phyloP scores from a whole-genome alignment of 1,284 basidiomycete species.

The Sphagnurus paluster region DNA sequence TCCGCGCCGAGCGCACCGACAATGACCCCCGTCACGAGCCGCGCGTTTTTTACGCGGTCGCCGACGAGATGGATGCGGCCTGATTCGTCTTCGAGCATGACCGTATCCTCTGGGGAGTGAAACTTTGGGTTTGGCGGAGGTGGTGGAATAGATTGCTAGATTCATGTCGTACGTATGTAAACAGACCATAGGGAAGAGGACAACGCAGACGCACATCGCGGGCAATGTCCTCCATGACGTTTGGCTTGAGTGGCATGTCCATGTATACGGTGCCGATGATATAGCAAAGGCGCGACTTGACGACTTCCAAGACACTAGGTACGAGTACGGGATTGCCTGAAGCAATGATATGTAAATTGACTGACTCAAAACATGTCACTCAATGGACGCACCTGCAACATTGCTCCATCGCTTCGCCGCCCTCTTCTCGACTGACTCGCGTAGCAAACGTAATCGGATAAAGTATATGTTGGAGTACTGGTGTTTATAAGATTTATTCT shows the following conservation, averaged over 20 bases:
- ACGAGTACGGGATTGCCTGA: constrained; percentile 75
- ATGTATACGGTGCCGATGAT: constrained; percentile 95
- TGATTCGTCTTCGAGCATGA: constrained; percentile 95
- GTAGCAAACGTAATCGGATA: constrained; percentile 67
- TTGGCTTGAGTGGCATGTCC: constrained; percentile 98
- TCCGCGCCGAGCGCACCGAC: constrained; percentile 90
- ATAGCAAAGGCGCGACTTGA: constrained; percentile 84
- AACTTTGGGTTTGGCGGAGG: constrained; percentile 77
- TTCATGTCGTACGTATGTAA: constrained; percentile 1
- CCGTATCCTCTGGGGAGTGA: constrained; percentile 74
- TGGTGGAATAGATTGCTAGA: constrained; percentile 85
- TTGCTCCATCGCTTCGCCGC: constrained; percentile 70
- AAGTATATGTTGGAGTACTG: constrained; percentile 97
- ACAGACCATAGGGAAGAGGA: constrained; percentile 2
- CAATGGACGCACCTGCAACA: constrained; percentile 51
- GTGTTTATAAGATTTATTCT: constrained; percentile 73
- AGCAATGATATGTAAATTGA: background rate
- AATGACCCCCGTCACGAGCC: constrained; percentile 89
- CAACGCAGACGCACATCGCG: constrained; percentile 72
- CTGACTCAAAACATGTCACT: too few species aligned
- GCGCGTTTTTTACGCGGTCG: constrained; percentile 49
- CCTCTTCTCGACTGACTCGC: constrained; percentile 60
- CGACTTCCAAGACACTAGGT: constrained; percentile 86
- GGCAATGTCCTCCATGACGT: constrained; percentile 93
- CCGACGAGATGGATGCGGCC: constrained; percentile 91